A percentile compares a stretch with the other conserved stretches of the same genome.
These are phyloP conservation scores for Barnettozyma pratensis DNA, from an alignment of 805 yeast genomes.

Conservation along the genomic window DNA sequence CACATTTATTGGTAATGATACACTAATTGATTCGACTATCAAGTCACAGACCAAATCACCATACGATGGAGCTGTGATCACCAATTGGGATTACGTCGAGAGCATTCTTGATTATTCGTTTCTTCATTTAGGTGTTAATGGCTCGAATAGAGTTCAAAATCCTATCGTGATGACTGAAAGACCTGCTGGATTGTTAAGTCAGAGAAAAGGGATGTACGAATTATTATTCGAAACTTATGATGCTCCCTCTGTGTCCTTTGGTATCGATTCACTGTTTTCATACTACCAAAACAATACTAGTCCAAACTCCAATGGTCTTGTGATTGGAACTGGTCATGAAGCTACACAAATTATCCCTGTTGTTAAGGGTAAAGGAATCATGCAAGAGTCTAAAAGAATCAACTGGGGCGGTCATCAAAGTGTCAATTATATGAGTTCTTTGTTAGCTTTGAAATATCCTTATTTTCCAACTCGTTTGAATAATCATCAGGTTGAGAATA, in stretches of 20 bases:
- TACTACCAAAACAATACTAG: constrained; percentile 56
- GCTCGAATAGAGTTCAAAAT: constrained; percentile 52
- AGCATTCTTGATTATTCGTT: constrained; percentile 78
- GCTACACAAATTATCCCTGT: constrained; percentile 82
- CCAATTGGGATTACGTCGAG: constrained; percentile 92
- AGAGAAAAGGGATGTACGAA: constrained; percentile 73
- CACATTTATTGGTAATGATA: constrained; percentile 80
- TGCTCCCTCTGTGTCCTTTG: constrained; percentile 70
- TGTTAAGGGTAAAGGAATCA: constrained; percentile 56
- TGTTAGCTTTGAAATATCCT: constrained; percentile 81
- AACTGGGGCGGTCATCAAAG: constrained; percentile 90
- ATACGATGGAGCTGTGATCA: constrained; percentile 78
- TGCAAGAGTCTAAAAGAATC: constrained; percentile 69
- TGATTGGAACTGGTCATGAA: constrained; percentile 79
- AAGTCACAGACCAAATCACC: constrained; percentile 71
- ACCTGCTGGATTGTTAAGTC: constrained; percentile 63
- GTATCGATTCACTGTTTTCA: constrained; percentile 79
- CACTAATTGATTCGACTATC: constrained; percentile 62
- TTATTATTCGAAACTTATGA: constrained; percentile 78
- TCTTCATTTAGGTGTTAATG: constrained; percentile 64
- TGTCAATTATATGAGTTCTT: constrained; percentile 53
- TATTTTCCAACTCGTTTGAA: constrained; percentile 77
- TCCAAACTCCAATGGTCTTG: constrained; percentile 48
- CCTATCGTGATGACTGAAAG: constrained; percentile 82
- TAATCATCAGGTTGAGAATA: constrained; percentile 53